Conservation (phyloP, 208 protist genomes). For the Acanthamoeba lugdunensis region DNA sequence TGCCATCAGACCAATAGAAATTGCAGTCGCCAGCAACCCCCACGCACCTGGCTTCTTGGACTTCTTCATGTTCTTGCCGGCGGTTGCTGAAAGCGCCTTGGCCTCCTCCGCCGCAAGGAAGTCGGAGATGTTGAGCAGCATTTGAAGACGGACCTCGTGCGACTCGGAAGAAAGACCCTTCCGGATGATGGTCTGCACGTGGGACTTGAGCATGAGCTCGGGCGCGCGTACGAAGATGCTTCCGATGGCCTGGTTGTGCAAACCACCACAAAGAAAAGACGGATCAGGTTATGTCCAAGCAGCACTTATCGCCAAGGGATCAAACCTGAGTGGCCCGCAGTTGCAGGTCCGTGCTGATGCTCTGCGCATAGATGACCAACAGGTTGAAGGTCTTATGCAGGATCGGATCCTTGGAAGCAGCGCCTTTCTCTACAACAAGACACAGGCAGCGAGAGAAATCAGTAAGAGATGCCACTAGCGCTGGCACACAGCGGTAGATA, state of each 20-base stretch:
- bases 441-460: no score
- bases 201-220: slow-evolving; percentile 66
- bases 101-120: slow-evolving; percentile 59
- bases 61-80: slow-evolving; percentile 24
- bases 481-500: not conserved
- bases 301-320: not conserved
- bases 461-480: not conserved
- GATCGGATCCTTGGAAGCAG: not conserved
- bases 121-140: slow-evolving; percentile 59
- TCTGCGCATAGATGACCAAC: slow-evolving; percentile 14
- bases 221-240: slow-evolving; percentile 56
- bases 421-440: not conserved
- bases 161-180: slow-evolving; percentile 22
- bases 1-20: not conserved
- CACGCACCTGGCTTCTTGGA: not conserved
- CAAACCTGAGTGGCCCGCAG: slow-evolving; percentile 26
- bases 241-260: slow-evolving; percentile 21
- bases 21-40: not conserved
- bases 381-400: slow-evolving; percentile 46
- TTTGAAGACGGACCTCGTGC: slow-evolving; percentile 53
- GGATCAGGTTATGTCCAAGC: not conserved
- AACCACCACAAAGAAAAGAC: not conserved
- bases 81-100: not conserved
- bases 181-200: slow-evolving; percentile 40
- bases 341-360: slow-evolving; percentile 47